Evolutionary conservation across 495 filamentous ascomycete species (phyloP).

Genomic region (Astrocystis sublimbata): DNA sequence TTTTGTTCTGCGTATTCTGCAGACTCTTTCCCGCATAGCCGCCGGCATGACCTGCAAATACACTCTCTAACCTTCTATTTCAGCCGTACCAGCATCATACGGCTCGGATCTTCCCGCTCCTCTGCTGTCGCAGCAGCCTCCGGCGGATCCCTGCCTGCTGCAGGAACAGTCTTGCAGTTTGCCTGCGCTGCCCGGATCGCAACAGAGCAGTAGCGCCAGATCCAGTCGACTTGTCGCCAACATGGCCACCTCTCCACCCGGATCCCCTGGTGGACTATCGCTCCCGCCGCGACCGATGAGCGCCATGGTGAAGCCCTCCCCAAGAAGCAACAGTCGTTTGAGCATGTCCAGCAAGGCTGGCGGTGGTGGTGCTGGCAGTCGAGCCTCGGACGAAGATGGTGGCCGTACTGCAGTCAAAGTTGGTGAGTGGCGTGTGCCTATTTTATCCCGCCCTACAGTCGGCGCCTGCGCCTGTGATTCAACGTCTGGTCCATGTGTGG

Average conservation of each 20-base stretch:
- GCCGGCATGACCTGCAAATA: background rate
- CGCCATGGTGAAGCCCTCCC: conserved; percentile 75
- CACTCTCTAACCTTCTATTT: conserved; percentile 10
- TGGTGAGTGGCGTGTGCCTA: conserved; percentile 63
- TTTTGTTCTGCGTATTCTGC: background rate
- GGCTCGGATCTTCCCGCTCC: conserved; percentile 8
- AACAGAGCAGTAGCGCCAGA: conserved; percentile 6
- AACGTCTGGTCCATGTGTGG: background rate
- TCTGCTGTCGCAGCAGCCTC: conserved; percentile 7
- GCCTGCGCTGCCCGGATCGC: background rate
- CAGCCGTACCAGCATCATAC: conserved; percentile 11
- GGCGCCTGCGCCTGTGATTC: background rate
- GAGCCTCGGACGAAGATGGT: conserved; percentile 89
- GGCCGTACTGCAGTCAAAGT: conserved; percentile 96
- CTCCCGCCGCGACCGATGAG: conserved; percentile 73
- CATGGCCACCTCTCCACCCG: conserved; percentile 61
- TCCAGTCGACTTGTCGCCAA: conserved; percentile 18
- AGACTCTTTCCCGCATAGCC: too few relatives aligned
- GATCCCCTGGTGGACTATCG: conserved; percentile 45
- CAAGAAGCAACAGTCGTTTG: conserved; percentile 83
- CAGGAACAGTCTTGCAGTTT: background rate
- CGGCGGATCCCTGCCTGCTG: background rate
- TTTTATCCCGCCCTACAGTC: background rate
- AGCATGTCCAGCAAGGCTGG: conserved; percentile 80
- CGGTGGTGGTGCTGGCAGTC: conserved; percentile 67